Evolutionary conservation across 1,139 yeast genomes (phyloP), one percentile per base, ranked within the genome.

Genomic region (Pichia sp.): DNA sequence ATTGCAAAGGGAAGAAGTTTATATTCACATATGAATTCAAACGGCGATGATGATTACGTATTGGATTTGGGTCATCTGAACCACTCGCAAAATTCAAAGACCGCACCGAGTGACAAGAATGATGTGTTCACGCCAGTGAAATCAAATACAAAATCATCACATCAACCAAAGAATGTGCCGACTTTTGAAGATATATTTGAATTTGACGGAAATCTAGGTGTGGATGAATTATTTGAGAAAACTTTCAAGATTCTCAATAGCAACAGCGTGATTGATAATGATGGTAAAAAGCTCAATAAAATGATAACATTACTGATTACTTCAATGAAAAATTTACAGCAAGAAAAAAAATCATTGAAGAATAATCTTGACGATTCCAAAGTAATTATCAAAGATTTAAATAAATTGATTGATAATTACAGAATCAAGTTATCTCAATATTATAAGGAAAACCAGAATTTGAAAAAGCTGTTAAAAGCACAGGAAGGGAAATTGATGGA

Each of bases 241-340:
- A 55, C 61, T 6, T 55, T 52, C 44, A 56, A 55, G 44, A 48
- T 52, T 10, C 46, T 58, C n/a, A 52, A 51, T 32, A 50, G 45
- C 10, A 44, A 38, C 27, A 49, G 48, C 42, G 32, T 46, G 4
- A 40, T 39, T 16, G 46, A 44, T 34, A 42, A 37, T 7, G 49
- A 48, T 10, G 49, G 48, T 26, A 42, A 46, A 39, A 39, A 44
- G 29, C 28, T 50, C 5, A 48, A 46, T 39, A 10, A 10, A 6
- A 39, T 57, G 48, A 50, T 57, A 29, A 47, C 47, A 33, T 46
- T 51, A n/a, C 43, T 57, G 29, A 47, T 54, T 6, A 49, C 49
- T 29, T 54, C 55, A 33, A 43, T 53, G 39, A 50, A 51, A 31
- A 46, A 44, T 3, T 36, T 49, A 11, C 52, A 50, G 40, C n/a